Evolutionary conservation across 345 rosid genomes (phyloP), one percentile per base, ranked within the genome.

Genomic region (Lagerstroemia speciosa): DNA sequence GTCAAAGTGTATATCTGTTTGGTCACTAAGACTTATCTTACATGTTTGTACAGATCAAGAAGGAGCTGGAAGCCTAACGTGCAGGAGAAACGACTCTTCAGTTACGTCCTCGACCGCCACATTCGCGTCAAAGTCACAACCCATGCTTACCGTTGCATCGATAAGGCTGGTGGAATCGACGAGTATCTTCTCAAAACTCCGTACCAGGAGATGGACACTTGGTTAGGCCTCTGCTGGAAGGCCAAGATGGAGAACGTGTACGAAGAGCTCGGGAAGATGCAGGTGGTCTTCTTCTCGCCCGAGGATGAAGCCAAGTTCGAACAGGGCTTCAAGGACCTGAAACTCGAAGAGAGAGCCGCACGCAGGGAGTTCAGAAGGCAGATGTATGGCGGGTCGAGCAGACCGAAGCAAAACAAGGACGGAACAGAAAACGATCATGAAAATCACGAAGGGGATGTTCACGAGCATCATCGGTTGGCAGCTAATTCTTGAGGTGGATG

Each of bases 141-240:
- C 20, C 96, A 94, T 55, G 96, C 99, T 33, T 86, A 91, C 19
- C 97, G 99, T 41, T 94, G 97, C 91, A 87, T 94, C 24, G 99
- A 94, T 81, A 94, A 91, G 81, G 98, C 88, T 53, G 99, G 96
- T 60, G 99, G 99, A 27, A 83, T 91, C n/a, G 99, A 94, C 52
- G 99, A 94, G 83, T 94, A 94, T 78, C 76, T 94, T 71, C 84
- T 94, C 34, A 91, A 85, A 77, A 91, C 98, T 70, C 99, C 99
- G 6, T 94, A 91, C 81, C 85, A 88, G 22, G 91, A 91, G 80
- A 91, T 94, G 98, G 92, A 91, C 79, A 86, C 98, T 3, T 96
- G 89, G 76, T 81, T 86, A 83, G 98, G 99, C 65, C 84, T 94
- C 19, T 80, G 69, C 68, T 94, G 99, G 99, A 94, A 94, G 80